Percentiles rank a stretch among this genome's conserved stretches.
These are phyloP conservation scores for Gnomoniopsis smithogilvyi DNA, from an alignment of 2,329 filamentous ascomycete genomes.

Conservation along the genomic window DNA sequence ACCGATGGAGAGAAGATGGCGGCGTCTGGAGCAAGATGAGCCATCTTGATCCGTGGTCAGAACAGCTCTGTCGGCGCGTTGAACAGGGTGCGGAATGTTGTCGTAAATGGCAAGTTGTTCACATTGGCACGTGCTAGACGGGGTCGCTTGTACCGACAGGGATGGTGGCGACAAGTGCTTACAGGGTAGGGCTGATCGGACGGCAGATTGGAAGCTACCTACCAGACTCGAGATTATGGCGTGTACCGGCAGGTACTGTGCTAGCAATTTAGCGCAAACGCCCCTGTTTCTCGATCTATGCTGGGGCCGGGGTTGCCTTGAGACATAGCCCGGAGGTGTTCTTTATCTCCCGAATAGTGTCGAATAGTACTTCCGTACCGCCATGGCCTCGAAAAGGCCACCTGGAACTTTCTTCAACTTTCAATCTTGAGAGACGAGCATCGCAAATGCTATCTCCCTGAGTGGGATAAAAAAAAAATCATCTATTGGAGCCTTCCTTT, in stretches of 20 bases:
- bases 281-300: background rate
- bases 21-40: slow-evolving; percentile 36
- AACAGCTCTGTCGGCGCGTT: no score
- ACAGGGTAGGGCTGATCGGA: no score
- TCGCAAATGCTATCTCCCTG: background rate
- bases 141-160: no score
- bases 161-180: no score
- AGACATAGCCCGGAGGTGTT: background rate
- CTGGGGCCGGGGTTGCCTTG: background rate
- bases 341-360: background rate
- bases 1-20: slow-evolving; percentile 67
- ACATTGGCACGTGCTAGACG: no score
- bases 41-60: slow-evolving; percentile 25
- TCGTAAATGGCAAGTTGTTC: no score
- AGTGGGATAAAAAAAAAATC: background rate
- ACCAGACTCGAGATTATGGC: no score
- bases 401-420: background rate
- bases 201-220: no score
- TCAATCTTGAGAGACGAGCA: background rate
- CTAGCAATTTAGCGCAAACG: no score
- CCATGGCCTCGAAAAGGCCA: slow-evolving; percentile 1
- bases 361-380: background rate
- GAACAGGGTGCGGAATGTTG: no score
- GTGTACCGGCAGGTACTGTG: no score
- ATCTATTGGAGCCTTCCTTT: background rate